Percentiles rank a stretch among this genome's conserved stretches.
Conservation (phyloP, 2,329 filamentous ascomycete species). For the Verticillium nubilum region DNA sequence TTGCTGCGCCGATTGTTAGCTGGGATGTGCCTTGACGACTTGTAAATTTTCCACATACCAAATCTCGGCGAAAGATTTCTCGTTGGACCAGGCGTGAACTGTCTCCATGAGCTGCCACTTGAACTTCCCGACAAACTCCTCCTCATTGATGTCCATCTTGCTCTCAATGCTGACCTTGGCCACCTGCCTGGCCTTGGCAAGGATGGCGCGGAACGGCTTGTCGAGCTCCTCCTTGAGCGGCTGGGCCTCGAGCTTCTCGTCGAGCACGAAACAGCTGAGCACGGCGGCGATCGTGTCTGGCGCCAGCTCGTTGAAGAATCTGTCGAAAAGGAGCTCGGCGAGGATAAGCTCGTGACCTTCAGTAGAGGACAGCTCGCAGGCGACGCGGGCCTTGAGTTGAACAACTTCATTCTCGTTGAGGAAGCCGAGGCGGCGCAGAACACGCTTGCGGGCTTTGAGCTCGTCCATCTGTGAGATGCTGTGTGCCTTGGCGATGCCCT, state of each 20-base stretch:
- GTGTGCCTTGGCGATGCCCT: conserved; percentile 76
- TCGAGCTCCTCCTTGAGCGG: conserved; percentile 76
- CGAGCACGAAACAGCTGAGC: conserved; percentile 93
- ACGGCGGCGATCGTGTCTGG: conserved; percentile 84
- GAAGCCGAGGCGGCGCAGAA: conserved; percentile 88
- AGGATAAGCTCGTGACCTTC: conserved; percentile 89
- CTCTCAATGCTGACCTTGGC: conserved; percentile 94
- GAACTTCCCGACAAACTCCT: conserved; percentile 84
- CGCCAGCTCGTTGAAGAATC: conserved; percentile 93
- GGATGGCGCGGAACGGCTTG: conserved; percentile 82
- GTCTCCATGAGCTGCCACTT: conserved; percentile 98
- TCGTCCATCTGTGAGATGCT: conserved; percentile 92
- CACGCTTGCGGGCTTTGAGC: conserved; percentile 91
- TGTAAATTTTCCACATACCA: too few species aligned
- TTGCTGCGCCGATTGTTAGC: conserved; percentile 55
- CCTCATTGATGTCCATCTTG: conserved; percentile 90
- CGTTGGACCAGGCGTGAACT: conserved; percentile 85
- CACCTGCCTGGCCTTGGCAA: conserved; percentile 78
- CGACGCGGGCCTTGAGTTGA: conserved; percentile 92
- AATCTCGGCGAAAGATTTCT: conserved; percentile 84
- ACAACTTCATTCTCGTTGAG: conserved; percentile 95
- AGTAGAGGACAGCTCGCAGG: conserved; percentile 91
- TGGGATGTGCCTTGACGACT: background rate
- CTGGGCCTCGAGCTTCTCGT: conserved; percentile 82
- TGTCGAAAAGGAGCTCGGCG: conserved; percentile 89